These are phyloP conservation scores for Jimgerdemannia flammicorona DNA, from an alignment of 192 early-diverging fungal species.

Conservation along the genomic window DNA sequence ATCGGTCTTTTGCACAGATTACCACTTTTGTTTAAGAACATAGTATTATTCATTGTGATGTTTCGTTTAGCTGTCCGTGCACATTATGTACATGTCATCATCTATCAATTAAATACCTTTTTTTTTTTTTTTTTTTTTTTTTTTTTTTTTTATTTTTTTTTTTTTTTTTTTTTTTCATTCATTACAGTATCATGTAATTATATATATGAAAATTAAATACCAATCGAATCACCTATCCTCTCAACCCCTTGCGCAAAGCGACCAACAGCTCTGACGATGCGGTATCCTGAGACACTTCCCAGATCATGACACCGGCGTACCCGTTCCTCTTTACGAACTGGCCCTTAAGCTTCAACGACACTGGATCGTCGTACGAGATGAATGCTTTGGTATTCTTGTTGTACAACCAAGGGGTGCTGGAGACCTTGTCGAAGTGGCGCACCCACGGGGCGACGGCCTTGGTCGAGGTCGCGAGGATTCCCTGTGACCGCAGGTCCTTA, in stretches of 20 bases:
- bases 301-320: constrained; percentile 63
- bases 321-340: constrained; percentile 50
- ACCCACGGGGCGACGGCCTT: constrained; percentile 57
- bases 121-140: no score
- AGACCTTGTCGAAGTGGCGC: constrained; percentile 56
- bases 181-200: no score
- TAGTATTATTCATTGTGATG: no score
- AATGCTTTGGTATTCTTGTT: constrained; percentile 51
- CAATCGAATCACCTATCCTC: no score
- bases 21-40: no score
- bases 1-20: no score
- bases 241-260: constrained; percentile 8
- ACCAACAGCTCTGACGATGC: constrained; percentile 53
- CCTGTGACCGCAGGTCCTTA: constrained; percentile 56
- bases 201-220: no score
- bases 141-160: no score
- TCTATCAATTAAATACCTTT: no score
- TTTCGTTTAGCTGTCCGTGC: no score
- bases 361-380: constrained; percentile 70
- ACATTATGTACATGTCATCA: no score
- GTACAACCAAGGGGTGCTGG: constrained; percentile 71
- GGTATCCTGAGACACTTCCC: constrained; percentile 34
- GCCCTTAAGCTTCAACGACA: constrained; percentile 53
- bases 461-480: constrained; percentile 38
- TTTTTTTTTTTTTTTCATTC: no score